Evolutionary conservation across 495 filamentous ascomycete genomes (phyloP), one percentile per base, ranked within the genome.

Genomic region (Lindgomyces ingoldianus): DNA sequence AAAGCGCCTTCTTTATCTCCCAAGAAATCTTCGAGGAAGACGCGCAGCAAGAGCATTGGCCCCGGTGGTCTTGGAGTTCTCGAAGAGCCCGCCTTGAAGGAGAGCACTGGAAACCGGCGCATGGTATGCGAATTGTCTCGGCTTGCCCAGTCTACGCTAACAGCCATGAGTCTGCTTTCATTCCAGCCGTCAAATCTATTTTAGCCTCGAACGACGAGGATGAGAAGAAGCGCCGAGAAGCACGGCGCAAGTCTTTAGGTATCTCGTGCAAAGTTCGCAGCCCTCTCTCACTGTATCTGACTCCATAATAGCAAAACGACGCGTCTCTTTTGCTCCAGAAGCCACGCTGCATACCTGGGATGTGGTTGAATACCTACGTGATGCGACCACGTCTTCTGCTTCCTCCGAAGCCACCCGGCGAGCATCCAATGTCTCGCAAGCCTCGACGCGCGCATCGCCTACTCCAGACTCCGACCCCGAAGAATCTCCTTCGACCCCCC

Each of bases 331-430:
- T 72, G 94, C 94, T 4, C 94, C 94, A 1, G 94, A 99, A 75
- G 94, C 94, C 14, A 99, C 94, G 9, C 79, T 99, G 30, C 94
- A 99, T 73, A 99, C 94, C 2, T 99, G 96, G 85, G 92, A 97
- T 72, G 93, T 96, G 54, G 84, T 96, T 2, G 93, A 98, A 68
- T 88, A 93, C 57, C 84, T 87, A 62, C 90, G 91, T 62, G 91
- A 96, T 71, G 90, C 89, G 30, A 95, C 91, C 0, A 90, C 89
- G 14, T 95, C 91, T 3, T 92, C 90, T 30, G 83, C 91, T 9
- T 84, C 90, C 8, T 86, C 81, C 0, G 87, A 87, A 56, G 83
- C 82, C 4, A 89, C 89, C 19, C 80, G 90, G 66, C 82, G 90
- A 59, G 83, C 85, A 46, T 93, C 89, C 1, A 85, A 83, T 19